A percentile compares a stretch with the other conserved stretches of the same genome.
Evolutionary conservation across 306 rosid species (phyloP).

Genomic region (Luffa acutangula): DNA sequence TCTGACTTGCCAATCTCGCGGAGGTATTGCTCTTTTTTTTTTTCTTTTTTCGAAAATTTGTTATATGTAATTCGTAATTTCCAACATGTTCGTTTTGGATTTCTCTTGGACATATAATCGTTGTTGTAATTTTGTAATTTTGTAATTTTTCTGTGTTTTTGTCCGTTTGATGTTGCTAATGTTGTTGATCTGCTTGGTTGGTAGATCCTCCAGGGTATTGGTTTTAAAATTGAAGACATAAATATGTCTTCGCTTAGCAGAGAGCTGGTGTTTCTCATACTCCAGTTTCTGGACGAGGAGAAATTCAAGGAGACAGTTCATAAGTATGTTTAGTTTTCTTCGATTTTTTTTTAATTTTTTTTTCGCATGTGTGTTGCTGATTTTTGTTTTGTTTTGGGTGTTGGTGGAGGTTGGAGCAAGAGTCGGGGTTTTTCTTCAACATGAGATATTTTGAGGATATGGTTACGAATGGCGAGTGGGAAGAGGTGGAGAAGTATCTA

Average conservation of each 20-base stretch:
- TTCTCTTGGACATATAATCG: neutral
- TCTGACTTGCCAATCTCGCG: slow-evolving; percentile 38
- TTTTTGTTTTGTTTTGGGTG: slow-evolving; percentile 17
- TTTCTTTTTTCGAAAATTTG: neutral
- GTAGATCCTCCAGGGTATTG: slow-evolving; percentile 36
- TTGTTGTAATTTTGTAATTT: neutral
- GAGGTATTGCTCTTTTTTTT: slow-evolving; percentile 27
- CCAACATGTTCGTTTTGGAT: slow-evolving; percentile 1
- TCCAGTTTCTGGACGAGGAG: slow-evolving; percentile 98
- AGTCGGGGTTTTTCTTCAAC: slow-evolving; percentile 92
- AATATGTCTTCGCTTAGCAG: slow-evolving; percentile 97
- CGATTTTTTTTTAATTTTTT: neutral
- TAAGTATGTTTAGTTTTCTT: slow-evolving; percentile 37
- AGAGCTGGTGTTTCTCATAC: slow-evolving; percentile 97
- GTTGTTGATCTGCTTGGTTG: slow-evolving; percentile 49
- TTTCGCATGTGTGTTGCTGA: neutral
- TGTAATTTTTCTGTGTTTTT: neutral
- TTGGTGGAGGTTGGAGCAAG: slow-evolving; percentile 92
- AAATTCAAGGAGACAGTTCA: slow-evolving; percentile 97
- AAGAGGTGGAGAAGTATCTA: slow-evolving; percentile 92
- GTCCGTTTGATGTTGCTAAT: slow-evolving; percentile 15
- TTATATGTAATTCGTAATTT: neutral
- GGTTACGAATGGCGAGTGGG: slow-evolving; percentile 99
- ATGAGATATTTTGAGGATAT: slow-evolving; percentile 96
- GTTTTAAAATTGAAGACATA: slow-evolving; percentile 18